Conservation (phyloP, 164 flowering plant genomes). For the Warburgia ugandensis region DNA sequence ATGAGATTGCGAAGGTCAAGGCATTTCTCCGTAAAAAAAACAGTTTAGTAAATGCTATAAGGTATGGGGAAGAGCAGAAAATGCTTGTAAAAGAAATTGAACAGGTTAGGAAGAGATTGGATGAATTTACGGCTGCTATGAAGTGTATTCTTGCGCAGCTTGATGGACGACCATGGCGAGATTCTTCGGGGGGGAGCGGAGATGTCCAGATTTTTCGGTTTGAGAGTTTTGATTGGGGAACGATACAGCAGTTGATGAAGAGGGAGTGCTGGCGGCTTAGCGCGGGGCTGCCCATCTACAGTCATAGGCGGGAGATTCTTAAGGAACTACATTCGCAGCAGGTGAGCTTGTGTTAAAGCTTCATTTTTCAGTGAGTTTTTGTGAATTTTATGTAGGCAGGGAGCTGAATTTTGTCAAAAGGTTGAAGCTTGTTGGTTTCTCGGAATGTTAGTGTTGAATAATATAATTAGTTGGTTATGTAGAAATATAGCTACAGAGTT, state of each 20-base stretch:
- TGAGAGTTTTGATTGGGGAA: slow-evolving; percentile 34
- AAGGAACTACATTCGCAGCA: slow-evolving; percentile 35
- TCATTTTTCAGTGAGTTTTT: neutral
- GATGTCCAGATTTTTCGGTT: slow-evolving; percentile 24
- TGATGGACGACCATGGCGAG: slow-evolving; percentile 15
- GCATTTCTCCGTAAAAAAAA: slow-evolving; percentile 1
- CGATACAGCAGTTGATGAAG: slow-evolving; percentile 34
- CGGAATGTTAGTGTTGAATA: neutral
- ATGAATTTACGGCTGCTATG: slow-evolving; percentile 59
- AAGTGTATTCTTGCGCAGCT: slow-evolving; percentile 32
- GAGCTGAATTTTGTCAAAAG: neutral
- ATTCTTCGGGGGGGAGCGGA: slow-evolving; percentile 1
- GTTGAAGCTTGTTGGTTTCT: neutral
- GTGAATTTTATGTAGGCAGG: neutral
- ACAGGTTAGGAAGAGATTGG: slow-evolving; percentile 36
- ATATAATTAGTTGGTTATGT: no score
- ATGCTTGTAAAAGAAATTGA: slow-evolving; percentile 30
- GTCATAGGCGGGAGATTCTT: slow-evolving; percentile 39
- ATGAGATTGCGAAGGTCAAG: slow-evolving; percentile 25
- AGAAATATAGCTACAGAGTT: no score
- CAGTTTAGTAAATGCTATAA: neutral
- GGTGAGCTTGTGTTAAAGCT: slow-evolving; percentile 27
- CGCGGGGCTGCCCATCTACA: slow-evolving; percentile 67
- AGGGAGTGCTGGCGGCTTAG: slow-evolving; percentile 65
- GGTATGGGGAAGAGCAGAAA: slow-evolving; percentile 20